Conservation (phyloP, 2,329 filamentous ascomycete species). For the Clarireedia homoeocarpa region DNA sequence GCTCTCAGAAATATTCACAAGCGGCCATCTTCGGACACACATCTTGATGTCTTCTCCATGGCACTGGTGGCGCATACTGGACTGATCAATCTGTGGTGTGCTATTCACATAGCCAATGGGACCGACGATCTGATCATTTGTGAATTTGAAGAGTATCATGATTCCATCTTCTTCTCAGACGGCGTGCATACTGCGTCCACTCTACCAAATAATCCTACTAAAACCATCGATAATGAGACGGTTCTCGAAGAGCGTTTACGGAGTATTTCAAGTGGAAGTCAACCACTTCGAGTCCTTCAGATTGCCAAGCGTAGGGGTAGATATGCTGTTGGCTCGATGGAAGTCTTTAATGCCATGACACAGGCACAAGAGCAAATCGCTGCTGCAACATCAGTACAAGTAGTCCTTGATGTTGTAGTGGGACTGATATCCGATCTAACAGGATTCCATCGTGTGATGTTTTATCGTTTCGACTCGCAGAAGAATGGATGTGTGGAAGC, state of each 20-base stretch:
- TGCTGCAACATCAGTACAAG: constrained; percentile 60
- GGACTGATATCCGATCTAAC: constrained; percentile 85
- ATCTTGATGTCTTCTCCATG: constrained; percentile 79
- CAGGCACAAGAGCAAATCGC: constrained; percentile 85
- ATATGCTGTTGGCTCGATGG: constrained; percentile 55
- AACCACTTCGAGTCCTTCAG: constrained; percentile 66
- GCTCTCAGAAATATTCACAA: background rate
- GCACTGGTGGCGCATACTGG: constrained; percentile 32
- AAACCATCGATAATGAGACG: constrained; percentile 65
- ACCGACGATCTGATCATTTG: constrained; percentile 69
- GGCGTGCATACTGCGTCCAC: constrained; percentile 29
- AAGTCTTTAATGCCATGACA: constrained; percentile 85
- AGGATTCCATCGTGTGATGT: constrained; percentile 86
- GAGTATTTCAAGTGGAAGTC: constrained; percentile 68
- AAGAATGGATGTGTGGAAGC: constrained; percentile 61
- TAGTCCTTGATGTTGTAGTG: constrained; percentile 71
- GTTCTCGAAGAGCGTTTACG: constrained; percentile 66
- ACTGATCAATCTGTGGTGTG: constrained; percentile 4
- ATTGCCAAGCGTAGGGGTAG: constrained; percentile 68
- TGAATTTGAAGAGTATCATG: constrained; percentile 83
- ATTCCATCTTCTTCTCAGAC: constrained; percentile 41
- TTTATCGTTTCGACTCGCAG: constrained; percentile 75
- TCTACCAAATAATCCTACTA: constrained; percentile 54
- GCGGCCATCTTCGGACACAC: constrained; percentile 46
- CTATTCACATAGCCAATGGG: constrained; percentile 40